Conservation (phyloP, 2,329 filamentous ascomycete genomes). For the Fusarium sp. region DNA sequence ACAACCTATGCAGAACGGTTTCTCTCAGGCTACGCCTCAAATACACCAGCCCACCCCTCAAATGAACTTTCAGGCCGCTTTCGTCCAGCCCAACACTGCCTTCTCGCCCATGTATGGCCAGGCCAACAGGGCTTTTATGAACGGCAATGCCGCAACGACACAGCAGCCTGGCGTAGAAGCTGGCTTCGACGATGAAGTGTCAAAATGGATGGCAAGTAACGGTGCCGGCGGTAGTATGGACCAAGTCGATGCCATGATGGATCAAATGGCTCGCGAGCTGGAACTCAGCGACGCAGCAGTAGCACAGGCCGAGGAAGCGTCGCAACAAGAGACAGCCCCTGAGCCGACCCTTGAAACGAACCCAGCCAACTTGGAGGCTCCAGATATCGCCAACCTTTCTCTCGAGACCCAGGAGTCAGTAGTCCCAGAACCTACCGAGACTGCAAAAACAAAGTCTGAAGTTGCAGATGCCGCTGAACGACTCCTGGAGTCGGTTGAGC, state of each 20-base stretch:
- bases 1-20: constrained; percentile 35
- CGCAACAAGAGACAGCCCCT: constrained; percentile 7
- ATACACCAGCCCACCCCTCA: constrained; percentile 43
- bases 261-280: constrained; percentile 56
- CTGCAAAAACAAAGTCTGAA: constrained; percentile 48
- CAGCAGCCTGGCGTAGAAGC: constrained; percentile 43
- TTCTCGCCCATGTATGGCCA: constrained; percentile 48
- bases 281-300: constrained; percentile 51
- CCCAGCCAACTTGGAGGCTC: constrained; percentile 42
- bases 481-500: constrained; percentile 57
- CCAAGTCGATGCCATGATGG: constrained; percentile 57
- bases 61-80: constrained; percentile 48
- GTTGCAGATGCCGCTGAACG: constrained; percentile 57
- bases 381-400: constrained; percentile 50
- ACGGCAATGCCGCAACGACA: constrained; percentile 34
- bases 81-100: constrained; percentile 44
- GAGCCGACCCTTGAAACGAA: constrained; percentile 17
- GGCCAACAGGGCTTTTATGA: constrained; percentile 42
- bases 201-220: constrained; percentile 55
- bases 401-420: constrained; percentile 36
- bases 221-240: constrained; percentile 48
- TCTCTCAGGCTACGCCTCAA: constrained; percentile 38
- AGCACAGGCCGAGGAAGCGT: constrained; percentile 36
- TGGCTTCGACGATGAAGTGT: constrained; percentile 57
- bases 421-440: constrained; percentile 26